phyloP scores from a whole-genome alignment of 495 filamentous ascomycete species.

The Podospora appendiculata region DNA sequence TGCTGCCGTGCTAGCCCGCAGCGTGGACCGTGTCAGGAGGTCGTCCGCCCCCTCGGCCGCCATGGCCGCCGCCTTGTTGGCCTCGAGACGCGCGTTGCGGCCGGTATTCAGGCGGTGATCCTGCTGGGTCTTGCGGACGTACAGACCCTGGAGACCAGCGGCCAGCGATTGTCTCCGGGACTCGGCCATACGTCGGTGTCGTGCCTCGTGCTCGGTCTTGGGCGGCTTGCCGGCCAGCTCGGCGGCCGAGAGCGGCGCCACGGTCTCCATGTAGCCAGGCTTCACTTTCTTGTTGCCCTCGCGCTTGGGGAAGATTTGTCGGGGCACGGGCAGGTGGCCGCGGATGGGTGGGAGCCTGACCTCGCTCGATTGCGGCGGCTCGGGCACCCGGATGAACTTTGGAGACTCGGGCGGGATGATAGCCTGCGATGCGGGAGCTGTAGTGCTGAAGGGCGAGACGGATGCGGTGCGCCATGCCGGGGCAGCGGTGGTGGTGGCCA shows the following conservation, averaged over 20 bases:
- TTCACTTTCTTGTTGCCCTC: conserved; percentile 25
- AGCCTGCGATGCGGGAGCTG: conserved; percentile 1
- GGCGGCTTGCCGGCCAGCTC: conserved; percentile 17
- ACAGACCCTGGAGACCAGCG: conserved; percentile 29
- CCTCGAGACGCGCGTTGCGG: conserved; percentile 5
- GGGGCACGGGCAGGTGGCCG: conserved; percentile 39
- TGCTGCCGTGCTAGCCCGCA: conserved; percentile 21
- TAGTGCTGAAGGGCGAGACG: conserved; percentile 6
- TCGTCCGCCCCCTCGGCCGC: conserved; percentile 37
- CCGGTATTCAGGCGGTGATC: conserved; percentile 6
- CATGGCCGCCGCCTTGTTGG: conserved; percentile 20
- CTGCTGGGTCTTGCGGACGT: conserved; percentile 24
- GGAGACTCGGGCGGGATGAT: conserved; percentile 38
- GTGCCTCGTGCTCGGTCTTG: conserved; percentile 20
- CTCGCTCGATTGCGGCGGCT: conserved; percentile 35
- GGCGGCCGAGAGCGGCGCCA: conserved; percentile 19
- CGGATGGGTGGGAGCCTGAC: conserved; percentile 23
- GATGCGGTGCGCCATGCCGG: neutral
- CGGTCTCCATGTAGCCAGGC: conserved; percentile 18
- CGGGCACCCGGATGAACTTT: conserved; percentile 35
- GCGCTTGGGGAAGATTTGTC: conserved; percentile 31
- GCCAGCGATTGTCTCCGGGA: conserved; percentile 28
- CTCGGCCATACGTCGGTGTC: conserved; percentile 27
- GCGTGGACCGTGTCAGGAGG: conserved; percentile 30
- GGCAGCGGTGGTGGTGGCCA: conserved; percentile 44